A percentile compares a stretch with the other conserved stretches of the same genome.
Conservation (phyloP, 352 stramenopile genomes). For the Pythium aphanidermatum region DNA sequence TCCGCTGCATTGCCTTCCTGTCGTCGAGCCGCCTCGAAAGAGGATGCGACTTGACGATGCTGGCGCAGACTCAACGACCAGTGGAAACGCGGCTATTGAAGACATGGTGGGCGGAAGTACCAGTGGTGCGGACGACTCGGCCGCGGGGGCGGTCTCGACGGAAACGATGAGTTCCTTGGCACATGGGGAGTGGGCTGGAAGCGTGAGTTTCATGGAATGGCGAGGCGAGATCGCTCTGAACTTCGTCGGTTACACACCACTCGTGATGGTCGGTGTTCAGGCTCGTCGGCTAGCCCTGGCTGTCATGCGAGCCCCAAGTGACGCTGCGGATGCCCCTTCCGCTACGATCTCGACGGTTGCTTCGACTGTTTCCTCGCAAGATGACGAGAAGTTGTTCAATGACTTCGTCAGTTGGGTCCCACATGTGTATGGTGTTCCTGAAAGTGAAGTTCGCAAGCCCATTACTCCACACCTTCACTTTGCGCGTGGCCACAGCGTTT, state of each 20-base stretch:
- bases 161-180: slow-evolving; percentile 25
- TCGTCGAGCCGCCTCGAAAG: slow-evolving; percentile 69
- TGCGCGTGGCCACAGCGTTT: slow-evolving; percentile 64
- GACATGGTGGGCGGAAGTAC: background rate
- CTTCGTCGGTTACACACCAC: slow-evolving; percentile 59
- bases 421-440: slow-evolving; percentile 1
- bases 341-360: slow-evolving; percentile 1
- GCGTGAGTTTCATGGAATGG: slow-evolving; percentile 86
- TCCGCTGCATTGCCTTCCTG: slow-evolving; percentile 53
- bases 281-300: slow-evolving; percentile 70
- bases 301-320: slow-evolving; percentile 44
- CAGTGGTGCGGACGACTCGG: slow-evolving; percentile 4
- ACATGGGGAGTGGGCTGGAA: slow-evolving; percentile 69
- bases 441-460: slow-evolving; percentile 44
- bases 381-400: slow-evolving; percentile 81
- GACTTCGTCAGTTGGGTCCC: slow-evolving; percentile 78
- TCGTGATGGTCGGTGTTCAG: slow-evolving; percentile 77
- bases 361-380: slow-evolving; percentile 13
- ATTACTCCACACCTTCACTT: slow-evolving; percentile 75
- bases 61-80: background rate
- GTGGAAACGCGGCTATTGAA: background rate
- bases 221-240: slow-evolving; percentile 69
- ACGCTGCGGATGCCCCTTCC: slow-evolving; percentile 11
- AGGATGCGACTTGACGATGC: slow-evolving; percentile 43
- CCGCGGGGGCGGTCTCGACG: too few species aligned